phyloP scores from a whole-genome alignment of 768 basidiomycete species.

The Epithele typhae region DNA sequence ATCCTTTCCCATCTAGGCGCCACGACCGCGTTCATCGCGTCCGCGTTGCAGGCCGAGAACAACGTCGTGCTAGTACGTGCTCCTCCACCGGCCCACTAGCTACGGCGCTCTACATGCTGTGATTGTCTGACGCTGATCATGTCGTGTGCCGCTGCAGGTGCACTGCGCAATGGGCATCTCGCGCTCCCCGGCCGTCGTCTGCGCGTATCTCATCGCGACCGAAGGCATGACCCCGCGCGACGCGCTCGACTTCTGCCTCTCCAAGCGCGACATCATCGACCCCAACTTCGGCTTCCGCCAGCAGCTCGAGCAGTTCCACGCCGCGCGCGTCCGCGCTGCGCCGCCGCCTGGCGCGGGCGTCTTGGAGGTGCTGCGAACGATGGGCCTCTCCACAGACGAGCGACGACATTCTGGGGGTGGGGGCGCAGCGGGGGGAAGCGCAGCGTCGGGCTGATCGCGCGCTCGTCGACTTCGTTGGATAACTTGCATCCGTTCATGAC shows the following conservation, averaged over 20 bases:
- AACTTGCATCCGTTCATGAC: no score
- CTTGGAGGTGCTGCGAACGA: no score
- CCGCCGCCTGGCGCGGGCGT: no score
- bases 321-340: no score
- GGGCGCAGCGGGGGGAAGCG: no score
- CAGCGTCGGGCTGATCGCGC: no score
- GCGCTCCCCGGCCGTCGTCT: constrained; percentile 70
- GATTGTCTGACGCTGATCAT: not conserved
- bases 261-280: constrained; percentile 53
- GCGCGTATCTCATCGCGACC: constrained; percentile 54
- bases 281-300: constrained; percentile 66
- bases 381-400: no score
- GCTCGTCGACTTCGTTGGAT: no score
- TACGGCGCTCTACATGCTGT: not conserved
- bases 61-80: constrained; percentile 49
- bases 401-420: no score
- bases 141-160: constrained; percentile 39
- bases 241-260: constrained; percentile 50
- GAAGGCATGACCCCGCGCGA: constrained; percentile 48
- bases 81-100: constrained; percentile 1
- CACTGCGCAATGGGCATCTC: constrained; percentile 77
- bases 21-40: constrained; percentile 50
- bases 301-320: constrained; percentile 45
- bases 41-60: constrained; percentile 40
- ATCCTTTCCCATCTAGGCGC: constrained; percentile 42